A percentile compares a stretch with the other conserved stretches of the same genome.
Conservation (phyloP, 257 asterid genomes). For the Solanum commersonii region DNA sequence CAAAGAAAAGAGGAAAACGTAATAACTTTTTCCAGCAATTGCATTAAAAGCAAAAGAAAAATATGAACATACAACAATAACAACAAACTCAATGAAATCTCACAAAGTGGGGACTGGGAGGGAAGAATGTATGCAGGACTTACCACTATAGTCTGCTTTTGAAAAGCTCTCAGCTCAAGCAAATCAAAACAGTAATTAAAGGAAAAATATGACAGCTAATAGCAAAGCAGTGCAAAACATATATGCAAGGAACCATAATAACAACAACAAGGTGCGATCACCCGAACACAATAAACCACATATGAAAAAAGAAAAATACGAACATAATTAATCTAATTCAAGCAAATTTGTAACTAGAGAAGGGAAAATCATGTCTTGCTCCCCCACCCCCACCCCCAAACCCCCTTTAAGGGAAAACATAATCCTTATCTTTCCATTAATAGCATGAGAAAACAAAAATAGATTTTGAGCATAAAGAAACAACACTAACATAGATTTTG, state of each 20-base stretch:
- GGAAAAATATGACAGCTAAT: too few species aligned
- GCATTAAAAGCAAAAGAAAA: neutral
- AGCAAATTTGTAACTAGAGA: neutral
- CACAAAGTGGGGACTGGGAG: neutral
- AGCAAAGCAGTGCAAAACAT: neutral
- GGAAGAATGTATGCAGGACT: accelerated
- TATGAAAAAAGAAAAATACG: too few species aligned
- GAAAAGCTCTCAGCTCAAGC: neutral
- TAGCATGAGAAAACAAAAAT: neutral
- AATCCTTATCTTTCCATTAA: neutral
- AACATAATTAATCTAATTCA: neutral
- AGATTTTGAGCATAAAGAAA: neutral
- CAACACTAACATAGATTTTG: neutral
- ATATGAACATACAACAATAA: neutral
- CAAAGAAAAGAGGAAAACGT: neutral
- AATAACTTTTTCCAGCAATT: neutral
- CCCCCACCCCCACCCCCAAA: neutral
- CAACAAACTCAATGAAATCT: neutral
- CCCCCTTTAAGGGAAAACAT: neutral
- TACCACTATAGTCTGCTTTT: too few species aligned
- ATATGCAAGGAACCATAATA: neutral
- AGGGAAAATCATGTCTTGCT: neutral
- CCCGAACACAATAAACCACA: neutral
- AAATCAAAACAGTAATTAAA: neutral
- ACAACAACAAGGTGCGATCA: neutral